Evolutionary conservation across 1,139 yeast genomes (phyloP), one percentile per base, ranked within the genome.

Genomic region (Eremothecium gossypii): DNA sequence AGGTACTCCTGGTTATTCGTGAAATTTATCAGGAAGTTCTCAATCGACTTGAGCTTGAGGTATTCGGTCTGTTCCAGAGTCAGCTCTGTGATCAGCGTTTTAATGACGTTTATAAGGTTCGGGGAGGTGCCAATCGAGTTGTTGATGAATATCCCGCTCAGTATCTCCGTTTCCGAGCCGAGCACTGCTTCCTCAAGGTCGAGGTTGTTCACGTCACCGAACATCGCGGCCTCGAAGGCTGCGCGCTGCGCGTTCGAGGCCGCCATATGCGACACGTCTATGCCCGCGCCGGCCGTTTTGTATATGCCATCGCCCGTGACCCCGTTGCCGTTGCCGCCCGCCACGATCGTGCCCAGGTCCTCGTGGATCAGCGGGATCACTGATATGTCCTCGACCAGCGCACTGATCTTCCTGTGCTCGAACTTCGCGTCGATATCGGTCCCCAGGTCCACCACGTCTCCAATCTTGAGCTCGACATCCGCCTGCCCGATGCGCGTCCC

Each of bases 381-480:
- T 38, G 78, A 73, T 37, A 84, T 76, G 47, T 81, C 80, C 42
- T 83, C 94, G 11, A 89, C 82, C 44, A 72, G 69, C 32, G 95
- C 86, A 45, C 86, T 78, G 46, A 89, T 87, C 60, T 85, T 89
- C 54, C 86, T 77, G 62, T 89, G 96, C 44, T 83, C 83, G 49
- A 70, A 65, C 41, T 82, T 87, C 37, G 82, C 79, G 55, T 86
- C 87, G 42, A 93, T 85, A 56, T 93, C 94, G 43, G 94, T 86
- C 1, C 99, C 98, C 45, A 93, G 69, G 56, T 91, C 94, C 12
- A 91, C 73, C 9, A 76, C 69, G 63, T 91, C 98, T 11, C 86
- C 91, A 32, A 79, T 71, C 45, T 77, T 71, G 41, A 91, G 65
- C 51, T 79, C 85, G 2, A 55, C 55, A 28, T 57, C 60, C 3